These are phyloP conservation scores for Podaxis sp. DNA, from an alignment of 768 basidiomycete genomes.

Conservation along the genomic window DNA sequence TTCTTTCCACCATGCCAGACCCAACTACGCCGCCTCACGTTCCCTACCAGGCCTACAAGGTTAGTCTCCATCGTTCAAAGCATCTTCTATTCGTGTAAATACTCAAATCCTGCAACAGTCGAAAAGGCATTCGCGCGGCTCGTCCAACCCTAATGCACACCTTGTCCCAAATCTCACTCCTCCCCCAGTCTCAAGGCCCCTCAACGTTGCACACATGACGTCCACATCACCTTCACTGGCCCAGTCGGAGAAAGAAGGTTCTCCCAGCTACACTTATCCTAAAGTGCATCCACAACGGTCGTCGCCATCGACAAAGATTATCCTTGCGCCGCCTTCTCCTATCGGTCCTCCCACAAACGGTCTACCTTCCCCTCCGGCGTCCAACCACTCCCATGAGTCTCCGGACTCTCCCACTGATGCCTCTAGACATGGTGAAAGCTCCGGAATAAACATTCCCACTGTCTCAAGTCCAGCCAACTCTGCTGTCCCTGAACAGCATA, in stretches of 20 bases:
- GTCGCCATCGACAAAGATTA: not conserved
- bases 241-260: not conserved
- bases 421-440: not conserved
- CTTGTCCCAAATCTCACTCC: conserved; percentile 26
- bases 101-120: conserved; percentile 29
- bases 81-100: conserved; percentile 9
- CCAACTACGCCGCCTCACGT: conserved; percentile 28
- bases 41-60: conserved; percentile 54
- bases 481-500: not conserved
- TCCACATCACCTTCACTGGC: conserved; percentile 18
- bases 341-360: conserved; percentile 8
- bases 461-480: not conserved
- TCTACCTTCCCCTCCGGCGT: conserved; percentile 16
- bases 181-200: conserved; percentile 26
- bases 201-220: conserved; percentile 23
- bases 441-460: not conserved
- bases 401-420: not conserved
- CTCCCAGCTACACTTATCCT: not conserved
- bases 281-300: not conserved
- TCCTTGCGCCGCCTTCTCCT: conserved; percentile 13
- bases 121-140: conserved; percentile 44
- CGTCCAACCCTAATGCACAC: conserved; percentile 27
- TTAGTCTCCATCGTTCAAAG: conserved; percentile 21
- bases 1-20: conserved; percentile 26
- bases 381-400: conserved; percentile 9